Conservation (phyloP, 768 basidiomycete species). For the Boletus rubescentipes region DNA sequence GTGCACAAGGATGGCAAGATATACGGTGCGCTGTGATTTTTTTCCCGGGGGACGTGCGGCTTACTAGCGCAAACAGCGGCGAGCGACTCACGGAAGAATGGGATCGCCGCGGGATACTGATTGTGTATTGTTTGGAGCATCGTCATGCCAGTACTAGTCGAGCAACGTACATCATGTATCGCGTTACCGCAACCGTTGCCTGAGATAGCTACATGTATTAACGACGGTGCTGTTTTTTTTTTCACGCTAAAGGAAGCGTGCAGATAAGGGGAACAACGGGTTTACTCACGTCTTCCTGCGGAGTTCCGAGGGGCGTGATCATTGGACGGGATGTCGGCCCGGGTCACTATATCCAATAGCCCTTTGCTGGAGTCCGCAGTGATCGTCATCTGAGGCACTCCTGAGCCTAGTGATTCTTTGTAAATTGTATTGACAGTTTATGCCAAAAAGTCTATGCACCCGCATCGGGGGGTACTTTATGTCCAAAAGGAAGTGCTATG, state of each 20-base stretch:
- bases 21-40: slow-evolving; percentile 50
- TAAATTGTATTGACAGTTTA: neutral
- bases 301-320: neutral
- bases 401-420: too few species aligned
- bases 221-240: too few species aligned
- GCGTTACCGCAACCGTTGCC: too few species aligned
- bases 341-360: neutral
- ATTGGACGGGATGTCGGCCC: neutral
- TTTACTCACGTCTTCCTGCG: neutral
- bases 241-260: neutral
- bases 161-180: too few species aligned
- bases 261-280: too few species aligned
- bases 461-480: neutral
- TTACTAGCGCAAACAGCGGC: slow-evolving; percentile 51
- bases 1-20: slow-evolving; percentile 49
- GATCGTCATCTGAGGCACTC: too few species aligned
- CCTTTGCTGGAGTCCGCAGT: too few species aligned
- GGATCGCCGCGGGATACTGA: slow-evolving; percentile 86
- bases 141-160: too few species aligned
- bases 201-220: neutral
- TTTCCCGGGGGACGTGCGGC: neutral
- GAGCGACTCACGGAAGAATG: slow-evolving; percentile 90
- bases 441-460: neutral
- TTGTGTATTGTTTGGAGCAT: neutral
- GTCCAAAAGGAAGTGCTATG: neutral